Evolutionary conservation across 2,329 filamentous ascomycete species (phyloP), one percentile per base, ranked within the genome.

Genomic region (Sclerotinia glacialis): DNA sequence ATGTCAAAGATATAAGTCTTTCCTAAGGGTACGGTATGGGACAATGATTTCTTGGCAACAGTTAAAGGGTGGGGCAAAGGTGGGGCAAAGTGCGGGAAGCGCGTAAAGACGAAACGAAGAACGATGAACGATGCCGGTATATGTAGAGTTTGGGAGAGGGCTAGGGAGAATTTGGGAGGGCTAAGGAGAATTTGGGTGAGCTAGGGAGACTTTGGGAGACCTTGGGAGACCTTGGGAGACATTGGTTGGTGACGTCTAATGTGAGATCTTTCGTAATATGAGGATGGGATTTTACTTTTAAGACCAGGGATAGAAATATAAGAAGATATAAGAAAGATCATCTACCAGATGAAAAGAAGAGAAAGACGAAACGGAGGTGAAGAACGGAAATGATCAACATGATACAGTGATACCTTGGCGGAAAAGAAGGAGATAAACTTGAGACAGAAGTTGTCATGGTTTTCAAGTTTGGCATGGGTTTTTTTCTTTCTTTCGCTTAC

Each of bases 1-100:
- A 55, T 55, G 63, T 64, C 72, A 64, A 69, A 72, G 68, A 71
- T 70, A 71, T 71, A 65, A 65, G 67, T 67, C 63, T 47, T 44
- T 60, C 31, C 31, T 23, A 9, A 47, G 42, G 23, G 47, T 53
- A 40, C 42, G 56, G n/a, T n/a, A n/a, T n/a, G n/a, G n/a, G 42
- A 47, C 47, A 31, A 26, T 60, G n/a, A 23, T 26, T 23, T 49
- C 44, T 60, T 60, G 28, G 58, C 58, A 60, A 49, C 44, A 49
- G 58, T 60, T 40, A 26, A 44, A 60, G 49, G 46, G 44, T 40
- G 58, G 58, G 49, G 58, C 37, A 40, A 60, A 60, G 46, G 44
- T 40, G 58, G 58, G 49, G 58, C 37, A 40, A 26, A 28, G 49
- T 49, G 44, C 58, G 44, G 58, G 58, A 49, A 60, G 58, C 58